These are phyloP conservation scores for Corylus heterophylla DNA, from an alignment of 306 rosid genomes.

Conservation along the genomic window DNA sequence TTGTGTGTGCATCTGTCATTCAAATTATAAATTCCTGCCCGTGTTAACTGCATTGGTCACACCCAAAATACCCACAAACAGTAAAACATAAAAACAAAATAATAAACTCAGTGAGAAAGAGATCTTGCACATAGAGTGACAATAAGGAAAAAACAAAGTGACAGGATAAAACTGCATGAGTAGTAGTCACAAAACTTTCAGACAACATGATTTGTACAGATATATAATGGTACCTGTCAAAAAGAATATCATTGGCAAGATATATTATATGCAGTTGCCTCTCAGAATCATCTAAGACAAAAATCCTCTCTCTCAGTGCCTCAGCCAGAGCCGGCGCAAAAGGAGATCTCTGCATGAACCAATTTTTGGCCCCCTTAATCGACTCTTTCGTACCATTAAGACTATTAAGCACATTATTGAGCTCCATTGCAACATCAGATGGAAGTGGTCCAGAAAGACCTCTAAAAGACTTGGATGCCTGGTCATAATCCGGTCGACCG, in stretches of 20 bases:
- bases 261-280: conserved; percentile 90
- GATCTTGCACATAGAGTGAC: background rate
- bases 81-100: background rate
- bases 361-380: conserved; percentile 84
- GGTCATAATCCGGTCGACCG: conserved; percentile 80
- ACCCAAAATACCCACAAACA: background rate
- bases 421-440: conserved; percentile 80
- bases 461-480: conserved; percentile 65
- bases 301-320: conserved; percentile 85
- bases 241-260: conserved; percentile 92
- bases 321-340: conserved; percentile 93
- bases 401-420: conserved; percentile 57
- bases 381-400: conserved; percentile 93
- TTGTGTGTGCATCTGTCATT: background rate
- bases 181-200: background rate
- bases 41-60: background rate
- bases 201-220: background rate
- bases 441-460: conserved; percentile 94
- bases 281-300: conserved; percentile 73
- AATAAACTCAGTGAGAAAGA: background rate
- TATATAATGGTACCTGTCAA: conserved; percentile 60
- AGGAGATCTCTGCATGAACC: conserved; percentile 98
- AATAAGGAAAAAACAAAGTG: background rate
- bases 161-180: background rate
- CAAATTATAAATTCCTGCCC: background rate